Evolutionary conservation across 306 rosid species (phyloP), one percentile per base, ranked within the genome.

Genomic region (Cicer pinnatifidum): DNA sequence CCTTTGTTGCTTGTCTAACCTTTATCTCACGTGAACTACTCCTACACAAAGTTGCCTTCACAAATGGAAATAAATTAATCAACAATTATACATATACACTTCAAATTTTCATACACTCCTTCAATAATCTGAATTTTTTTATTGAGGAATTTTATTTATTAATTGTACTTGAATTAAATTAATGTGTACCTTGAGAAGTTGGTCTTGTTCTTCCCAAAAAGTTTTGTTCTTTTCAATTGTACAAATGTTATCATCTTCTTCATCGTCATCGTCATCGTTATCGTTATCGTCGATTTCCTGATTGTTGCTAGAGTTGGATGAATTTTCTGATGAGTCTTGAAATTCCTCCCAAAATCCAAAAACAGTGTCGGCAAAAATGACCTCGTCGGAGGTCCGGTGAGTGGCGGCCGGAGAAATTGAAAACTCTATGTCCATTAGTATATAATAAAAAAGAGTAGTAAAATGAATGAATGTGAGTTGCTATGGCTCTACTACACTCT

Each of bases 171-270:
- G 35, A 33, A 33, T 59, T 59, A 33, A 59, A 33, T 59, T 59
- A 59, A 35, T 15, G 10, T 39, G 11, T 78, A 90, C 98, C 90
- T 83, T 85, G 12, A 93, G 89, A 76, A 82, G 82, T 7, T 82
- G 83, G 1, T 77, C 68, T 40, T 93, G 93, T 71, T 87, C 83
- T 23, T 84, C 85, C 98, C 98, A 93, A 57, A 86, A 93, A 50
- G 74, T 73, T 70, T 77, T 81, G 61, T 60, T 72, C 64, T 79
- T 86, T 52, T 90, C 84, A 1, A 33, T 15, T 10, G 64, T 15
- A 61, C 48, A 37, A 45, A 76, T 17, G 47, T 3, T 72, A 1
- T 78, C 81, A 13, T 78, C 82, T 0, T 82, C 85, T 0, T 67
- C 71, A 6, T 13, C 80, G 0, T 70, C 78, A 0, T 39, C 53